Base-by-base conservation (phyloP, 345 rosid genomes). In the Alliaria petiolata region DNA sequence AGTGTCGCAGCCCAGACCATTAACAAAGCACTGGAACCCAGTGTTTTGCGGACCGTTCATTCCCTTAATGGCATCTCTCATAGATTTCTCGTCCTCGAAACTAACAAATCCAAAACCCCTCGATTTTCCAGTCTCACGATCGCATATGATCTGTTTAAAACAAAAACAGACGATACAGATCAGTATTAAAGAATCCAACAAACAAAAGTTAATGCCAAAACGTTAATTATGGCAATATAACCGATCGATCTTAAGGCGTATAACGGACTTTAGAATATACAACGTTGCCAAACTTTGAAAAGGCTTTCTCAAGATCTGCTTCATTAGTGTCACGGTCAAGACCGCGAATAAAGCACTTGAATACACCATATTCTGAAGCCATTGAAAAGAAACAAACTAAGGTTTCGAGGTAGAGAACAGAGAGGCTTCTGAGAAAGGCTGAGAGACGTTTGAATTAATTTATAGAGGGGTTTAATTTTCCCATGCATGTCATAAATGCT, bases 301-400 rank as follows among this genome's bases (percentile, higher is more conserved):
- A 91, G n/a, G 86, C 86, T 3, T 65, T 72, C 33, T 78, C 74
- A 0, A 91, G 83, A 14, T 81, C 54, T 8, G 33, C 58, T 63
- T 86, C 95, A 46, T 75, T 82, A 36, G 92, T 91, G 75, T 82
- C 82, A 89, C 81, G 81, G 0, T 87, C 89, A 0, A 91, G 86
- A 63, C 95, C 95, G 8, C 87, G 87, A 42, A 88, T 89, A 62
- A 86, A 91, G 81, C 97, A 88, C 36, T 86, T 28, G 62, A 0
- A 91, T 75, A 22, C 25, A 22, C 25, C 25, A 22, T 22, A 22
- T 22, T 3, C 25, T 22, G 25, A 22, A 1, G 25, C 25, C 25
- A 22, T 22, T 22, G 25, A 22, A 22, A 22, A 22, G 25, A 22
- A 22, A 22, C 25, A 22, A 22, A 22, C 25, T 1, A 28, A 28